Evolutionary conservation across 2,329 filamentous ascomycete species (phyloP).

Genomic region (Aspergillus amoenus): DNA sequence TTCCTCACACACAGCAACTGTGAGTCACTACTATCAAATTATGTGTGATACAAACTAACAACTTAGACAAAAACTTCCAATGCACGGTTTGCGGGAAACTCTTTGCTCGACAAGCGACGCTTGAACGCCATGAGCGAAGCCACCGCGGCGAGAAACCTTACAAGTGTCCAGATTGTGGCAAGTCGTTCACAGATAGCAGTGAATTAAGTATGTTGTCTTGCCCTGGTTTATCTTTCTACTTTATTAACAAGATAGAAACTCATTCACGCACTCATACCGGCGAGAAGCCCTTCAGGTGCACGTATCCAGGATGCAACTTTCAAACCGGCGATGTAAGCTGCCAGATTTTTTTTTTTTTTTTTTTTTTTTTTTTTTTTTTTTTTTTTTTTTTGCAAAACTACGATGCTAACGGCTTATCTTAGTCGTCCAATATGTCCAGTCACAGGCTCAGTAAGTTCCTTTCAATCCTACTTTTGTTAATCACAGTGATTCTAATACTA

Average conservation of each 20-base stretch:
- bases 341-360: not conserved
- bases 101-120: conserved; percentile 44
- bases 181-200: conserved; percentile 46
- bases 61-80: conserved; percentile 42
- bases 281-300: conserved; percentile 46
- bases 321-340: conserved; percentile 44
- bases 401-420: conserved; percentile 26
- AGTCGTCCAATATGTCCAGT: conserved; percentile 49
- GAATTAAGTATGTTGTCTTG: conserved; percentile 38
- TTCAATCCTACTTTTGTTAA: not conserved
- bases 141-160: conserved; percentile 47
- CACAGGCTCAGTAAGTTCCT: conserved; percentile 42
- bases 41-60: conserved; percentile 2
- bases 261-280: conserved; percentile 44
- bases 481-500: conserved; percentile 9
- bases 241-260: conserved; percentile 37
- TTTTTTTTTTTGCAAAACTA: conserved; percentile 6
- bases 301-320: conserved; percentile 43
- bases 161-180: conserved; percentile 41
- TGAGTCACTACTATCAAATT: conserved; percentile 18
- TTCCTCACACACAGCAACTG: conserved; percentile 47
- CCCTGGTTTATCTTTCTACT: not conserved
- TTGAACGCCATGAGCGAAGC: conserved; percentile 46
- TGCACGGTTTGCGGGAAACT: conserved; percentile 43
- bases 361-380: no score